These are phyloP conservation scores for Vitis hybrid DNA, from an alignment of 177 flowering plant genomes.

Conservation along the genomic window DNA sequence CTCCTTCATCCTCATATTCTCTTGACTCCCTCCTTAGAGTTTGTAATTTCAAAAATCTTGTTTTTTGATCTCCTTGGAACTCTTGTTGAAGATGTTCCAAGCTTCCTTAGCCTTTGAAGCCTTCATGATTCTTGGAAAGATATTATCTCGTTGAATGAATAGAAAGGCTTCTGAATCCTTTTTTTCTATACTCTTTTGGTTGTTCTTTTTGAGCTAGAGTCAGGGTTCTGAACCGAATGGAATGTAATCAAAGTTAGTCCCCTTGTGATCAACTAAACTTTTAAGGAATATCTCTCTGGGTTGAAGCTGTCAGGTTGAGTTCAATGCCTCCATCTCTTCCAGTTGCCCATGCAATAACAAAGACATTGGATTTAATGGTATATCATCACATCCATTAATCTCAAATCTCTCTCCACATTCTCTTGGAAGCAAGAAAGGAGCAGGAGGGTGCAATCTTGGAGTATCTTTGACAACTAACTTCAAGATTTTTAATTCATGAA, in stretches of 20 bases:
- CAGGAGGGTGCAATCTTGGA: conserved; percentile 30
- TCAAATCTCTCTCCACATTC: conserved; percentile 22
- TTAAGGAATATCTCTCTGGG: conserved; percentile 33
- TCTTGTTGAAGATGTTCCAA: no score
- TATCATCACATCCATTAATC: conserved; percentile 26
- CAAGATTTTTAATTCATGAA: conserved; percentile 25
- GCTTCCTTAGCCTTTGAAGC: no score
- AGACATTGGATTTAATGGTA: conserved; percentile 19
- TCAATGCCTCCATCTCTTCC: conserved; percentile 33
- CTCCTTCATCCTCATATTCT: no score
- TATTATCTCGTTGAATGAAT: no score
- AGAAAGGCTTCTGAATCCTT: no score
- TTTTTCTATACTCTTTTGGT: no score
- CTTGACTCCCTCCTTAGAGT: no score
- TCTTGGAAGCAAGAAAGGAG: conserved; percentile 31
- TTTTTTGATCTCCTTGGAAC: no score
- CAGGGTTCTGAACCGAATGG: conserved; percentile 25
- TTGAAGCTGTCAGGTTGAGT: conserved; percentile 25
- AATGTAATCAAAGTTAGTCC: conserved; percentile 20
- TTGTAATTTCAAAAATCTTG: no score
- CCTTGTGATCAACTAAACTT: conserved; percentile 23
- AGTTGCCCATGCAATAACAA: conserved; percentile 32
- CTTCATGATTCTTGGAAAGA: no score
- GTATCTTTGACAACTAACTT: conserved; percentile 31
- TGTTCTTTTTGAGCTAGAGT: no score